Evolutionary conservation across 192 early-diverging fungal genomes (phyloP).

Genomic region (Geranomyces variabilis): DNA sequence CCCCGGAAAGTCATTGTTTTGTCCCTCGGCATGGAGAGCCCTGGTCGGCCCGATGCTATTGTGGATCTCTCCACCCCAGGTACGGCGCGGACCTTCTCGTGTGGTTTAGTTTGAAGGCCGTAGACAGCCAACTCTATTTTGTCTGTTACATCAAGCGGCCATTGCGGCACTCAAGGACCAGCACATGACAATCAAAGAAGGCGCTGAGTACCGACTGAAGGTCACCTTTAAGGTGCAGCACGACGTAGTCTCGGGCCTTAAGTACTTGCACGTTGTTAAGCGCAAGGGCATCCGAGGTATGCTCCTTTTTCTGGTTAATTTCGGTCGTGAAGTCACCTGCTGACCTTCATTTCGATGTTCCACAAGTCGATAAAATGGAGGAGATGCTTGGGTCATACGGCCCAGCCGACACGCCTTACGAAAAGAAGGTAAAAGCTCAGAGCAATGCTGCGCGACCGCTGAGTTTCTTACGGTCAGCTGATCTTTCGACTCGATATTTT

Average conservation of each 20-base stretch:
- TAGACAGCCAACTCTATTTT: no score
- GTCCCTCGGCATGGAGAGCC: constrained; percentile 72
- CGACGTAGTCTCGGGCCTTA: constrained; percentile 93
- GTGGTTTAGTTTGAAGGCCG: no score
- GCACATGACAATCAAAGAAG: constrained; percentile 93
- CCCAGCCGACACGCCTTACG: constrained; percentile 73
- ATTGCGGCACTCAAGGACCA: constrained; percentile 71
- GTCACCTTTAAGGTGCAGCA: constrained; percentile 93
- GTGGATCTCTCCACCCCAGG: constrained; percentile 77
- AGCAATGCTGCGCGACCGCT: no score
- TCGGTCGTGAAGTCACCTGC: neutral
- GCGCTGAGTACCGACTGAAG: constrained; percentile 90
- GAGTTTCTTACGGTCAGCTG: no score
- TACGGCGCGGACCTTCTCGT: no score
- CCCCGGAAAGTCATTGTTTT: constrained; percentile 76
- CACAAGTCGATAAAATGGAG: constrained; percentile 89
- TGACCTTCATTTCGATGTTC: no score
- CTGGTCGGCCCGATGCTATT: constrained; percentile 73
- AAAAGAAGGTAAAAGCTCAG: constrained; percentile 68
- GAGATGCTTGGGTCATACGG: constrained; percentile 98
- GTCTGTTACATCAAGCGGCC: no score
- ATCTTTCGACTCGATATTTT: neutral
- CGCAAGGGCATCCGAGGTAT: constrained; percentile 73
- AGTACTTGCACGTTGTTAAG: constrained; percentile 93
- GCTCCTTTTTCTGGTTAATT: no score